Conservation (phyloP, 202 grass and related monocot species). For the Musa balbisiana region DNA sequence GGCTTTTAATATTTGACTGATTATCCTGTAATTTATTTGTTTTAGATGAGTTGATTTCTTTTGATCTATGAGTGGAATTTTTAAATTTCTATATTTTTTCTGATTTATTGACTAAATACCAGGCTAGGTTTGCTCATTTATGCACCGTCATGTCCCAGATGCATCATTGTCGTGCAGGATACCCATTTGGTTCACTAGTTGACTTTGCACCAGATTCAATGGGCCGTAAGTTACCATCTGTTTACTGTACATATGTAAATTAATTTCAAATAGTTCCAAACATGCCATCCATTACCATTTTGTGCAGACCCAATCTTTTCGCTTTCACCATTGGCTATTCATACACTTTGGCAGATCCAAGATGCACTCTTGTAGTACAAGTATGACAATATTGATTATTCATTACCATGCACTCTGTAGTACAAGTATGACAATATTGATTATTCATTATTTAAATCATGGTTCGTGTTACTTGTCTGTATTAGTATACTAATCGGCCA, state of each 20-base stretch:
- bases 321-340: slow-evolving; percentile 68
- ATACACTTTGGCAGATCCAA: slow-evolving; percentile 72
- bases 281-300: slow-evolving; percentile 5
- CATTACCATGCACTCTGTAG: slow-evolving; percentile 52
- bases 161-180: slow-evolving; percentile 61
- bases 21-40: not conserved
- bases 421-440: slow-evolving; percentile 41
- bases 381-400: slow-evolving; percentile 23
- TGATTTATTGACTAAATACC: slow-evolving; percentile 14
- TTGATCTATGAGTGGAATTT: not conserved
- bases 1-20: not conserved
- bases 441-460: not conserved
- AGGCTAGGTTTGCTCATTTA: slow-evolving; percentile 69
- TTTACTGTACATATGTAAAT: not conserved
- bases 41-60: not conserved
- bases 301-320: slow-evolving; percentile 69
- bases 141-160: slow-evolving; percentile 71
- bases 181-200: slow-evolving; percentile 68
- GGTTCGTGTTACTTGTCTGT: not conserved
- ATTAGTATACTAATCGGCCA: no score
- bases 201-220: slow-evolving; percentile 57
- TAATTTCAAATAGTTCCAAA: not conserved
- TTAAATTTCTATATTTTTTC: not conserved
- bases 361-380: slow-evolving; percentile 74
- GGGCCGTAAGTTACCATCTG: slow-evolving; percentile 51